Base-by-base conservation (phyloP, 306 rosid species). In the Boehmeria nivea region DNA sequence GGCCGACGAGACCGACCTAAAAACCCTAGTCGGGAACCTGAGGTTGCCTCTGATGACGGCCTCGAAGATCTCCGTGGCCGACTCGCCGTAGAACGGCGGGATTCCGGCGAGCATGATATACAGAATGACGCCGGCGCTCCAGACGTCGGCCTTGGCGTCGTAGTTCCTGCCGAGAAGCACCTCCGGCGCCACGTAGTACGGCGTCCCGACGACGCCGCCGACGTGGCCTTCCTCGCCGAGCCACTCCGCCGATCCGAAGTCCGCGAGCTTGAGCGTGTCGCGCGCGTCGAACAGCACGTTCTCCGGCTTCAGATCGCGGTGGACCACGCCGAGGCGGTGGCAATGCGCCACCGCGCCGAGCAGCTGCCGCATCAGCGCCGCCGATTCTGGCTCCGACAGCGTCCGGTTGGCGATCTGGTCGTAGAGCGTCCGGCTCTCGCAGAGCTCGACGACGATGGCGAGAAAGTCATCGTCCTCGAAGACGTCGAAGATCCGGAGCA, bases 181-280 rank as follows among this genome's bases (percentile, higher is more conserved):
- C 75, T 89, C 95, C 2, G 91, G 97, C 8, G 91, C 83, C 13
- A 88, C 83, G 6, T 88, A 88, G 44, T 69, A 83, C 7, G 97
- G 95, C 60, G 95, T 80, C 1, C 91, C 97, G 50, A 88, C 91
- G 57, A 88, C 74, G 3, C 91, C 95, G 9, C 54, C 71, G 71
- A 68, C 57, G 28, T 31, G 34, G 12, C 79, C 67, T 2, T 72
- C 91, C 12, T 87, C 78, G 0, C 66, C 60, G 11, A 72, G 67
- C 95, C 91, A 83, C 66, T 78, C 91, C 0, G 97, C 94, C 1
- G 94, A 88, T 12, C 97, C 97, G 20, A 88, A 88, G 33, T 88
- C 97, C 0, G 88, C 85, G 10, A 88, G 61, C 57, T 85, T 88
- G 17, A 88, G 67, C 34, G 52, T 72, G 7, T 70, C 69, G 4